phyloP scores from a whole-genome alignment of 495 filamentous ascomycete species.

The Thozetella sp. region DNA sequence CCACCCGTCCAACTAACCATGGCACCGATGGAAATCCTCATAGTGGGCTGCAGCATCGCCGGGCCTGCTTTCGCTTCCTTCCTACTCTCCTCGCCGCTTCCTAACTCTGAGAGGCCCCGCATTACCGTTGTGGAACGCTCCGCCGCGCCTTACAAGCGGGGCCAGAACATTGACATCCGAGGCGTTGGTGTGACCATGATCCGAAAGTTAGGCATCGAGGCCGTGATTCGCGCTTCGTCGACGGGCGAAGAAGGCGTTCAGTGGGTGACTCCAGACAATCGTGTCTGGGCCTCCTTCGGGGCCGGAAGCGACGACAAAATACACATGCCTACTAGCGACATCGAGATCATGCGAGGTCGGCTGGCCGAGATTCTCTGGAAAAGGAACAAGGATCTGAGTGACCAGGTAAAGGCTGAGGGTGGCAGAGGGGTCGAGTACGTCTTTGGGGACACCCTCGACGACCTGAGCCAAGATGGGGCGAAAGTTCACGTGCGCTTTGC shows the following conservation, averaged over 20 bases:
- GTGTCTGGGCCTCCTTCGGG: background rate
- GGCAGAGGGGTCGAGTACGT: background rate
- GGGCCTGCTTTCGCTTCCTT: background rate
- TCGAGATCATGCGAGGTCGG: conserved; percentile 4
- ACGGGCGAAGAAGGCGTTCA: conserved; percentile 3
- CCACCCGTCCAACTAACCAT: background rate
- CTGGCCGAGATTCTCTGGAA: background rate
- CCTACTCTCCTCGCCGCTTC: background rate
- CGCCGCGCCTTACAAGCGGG: background rate
- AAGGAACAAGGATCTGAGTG: background rate
- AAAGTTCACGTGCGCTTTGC: conserved; percentile 4
- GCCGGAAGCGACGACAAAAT: background rate
- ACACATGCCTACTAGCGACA: conserved; percentile 2
- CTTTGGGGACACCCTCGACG: background rate
- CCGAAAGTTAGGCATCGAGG: conserved; percentile 3
- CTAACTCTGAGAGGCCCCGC: conserved; percentile 1
- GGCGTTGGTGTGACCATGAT: conserved; percentile 6
- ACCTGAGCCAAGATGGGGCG: background rate
- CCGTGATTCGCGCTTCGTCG: background rate
- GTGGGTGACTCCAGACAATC: background rate
- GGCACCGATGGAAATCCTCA: background rate
- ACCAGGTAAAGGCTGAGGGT: background rate
- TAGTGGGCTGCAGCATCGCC: conserved; percentile 3
- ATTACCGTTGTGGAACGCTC: conserved; percentile 7
- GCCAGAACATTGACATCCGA: conserved; percentile 6